phyloP scores from a whole-genome alignment of 1,284 basidiomycete species.

The Tilletia indica region DNA sequence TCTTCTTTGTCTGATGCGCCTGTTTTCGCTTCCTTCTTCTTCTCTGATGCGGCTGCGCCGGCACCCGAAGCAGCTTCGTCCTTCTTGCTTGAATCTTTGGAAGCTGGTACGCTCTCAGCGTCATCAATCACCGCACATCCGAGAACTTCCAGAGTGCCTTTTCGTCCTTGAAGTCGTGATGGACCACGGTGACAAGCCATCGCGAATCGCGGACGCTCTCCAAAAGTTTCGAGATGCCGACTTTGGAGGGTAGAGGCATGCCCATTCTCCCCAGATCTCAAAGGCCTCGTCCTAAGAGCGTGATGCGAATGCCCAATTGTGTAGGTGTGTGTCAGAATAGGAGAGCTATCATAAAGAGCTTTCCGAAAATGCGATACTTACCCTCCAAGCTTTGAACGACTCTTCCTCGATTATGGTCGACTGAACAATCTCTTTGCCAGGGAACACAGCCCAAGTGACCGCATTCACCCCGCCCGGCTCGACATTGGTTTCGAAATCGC shows the following conservation, averaged over 20 bases:
- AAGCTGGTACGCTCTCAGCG: neutral
- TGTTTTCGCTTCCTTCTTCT: neutral
- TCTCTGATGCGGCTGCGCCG: neutral
- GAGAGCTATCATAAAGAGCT: too few relatives aligned
- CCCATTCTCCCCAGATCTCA: constrained; percentile 93
- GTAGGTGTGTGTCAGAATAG: constrained; percentile 20
- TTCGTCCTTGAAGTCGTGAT: constrained; percentile 84
- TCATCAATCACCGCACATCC: constrained; percentile 15
- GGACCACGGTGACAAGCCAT: constrained; percentile 90
- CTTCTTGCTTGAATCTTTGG: neutral
- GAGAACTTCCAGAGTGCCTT: constrained; percentile 70
- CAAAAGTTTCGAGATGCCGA: constrained; percentile 74
- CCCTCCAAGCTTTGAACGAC: constrained; percentile 62
- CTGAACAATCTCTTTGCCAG: constrained; percentile 59
- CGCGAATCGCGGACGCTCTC: constrained; percentile 70
- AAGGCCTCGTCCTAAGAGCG: constrained; percentile 83
- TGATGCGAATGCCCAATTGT: constrained; percentile 16
- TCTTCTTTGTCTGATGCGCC: neutral
- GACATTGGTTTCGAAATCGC: constrained; percentile 55
- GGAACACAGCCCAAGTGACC: constrained; percentile 60
- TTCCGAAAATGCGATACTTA: constrained; percentile 55
- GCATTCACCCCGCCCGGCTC: constrained; percentile 57
- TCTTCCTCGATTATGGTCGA: constrained; percentile 59
- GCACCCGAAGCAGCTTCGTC: neutral
- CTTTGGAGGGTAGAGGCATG: constrained; percentile 74